phyloP scores from a whole-genome alignment of 164 flowering plant species.

The Liquidambar formosana region DNA sequence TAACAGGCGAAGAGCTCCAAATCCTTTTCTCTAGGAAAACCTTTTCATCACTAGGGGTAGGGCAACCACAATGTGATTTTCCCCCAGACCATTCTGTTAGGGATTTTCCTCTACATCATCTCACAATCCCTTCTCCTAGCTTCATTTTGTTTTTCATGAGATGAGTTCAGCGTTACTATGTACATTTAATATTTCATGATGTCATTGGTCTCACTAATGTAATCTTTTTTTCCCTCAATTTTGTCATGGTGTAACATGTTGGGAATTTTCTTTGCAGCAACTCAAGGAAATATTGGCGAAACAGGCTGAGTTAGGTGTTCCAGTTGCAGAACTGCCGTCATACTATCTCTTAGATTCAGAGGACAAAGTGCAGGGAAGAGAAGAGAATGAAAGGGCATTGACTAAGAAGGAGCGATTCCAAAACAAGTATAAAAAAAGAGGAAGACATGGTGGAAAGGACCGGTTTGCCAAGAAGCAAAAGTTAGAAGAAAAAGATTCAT shows the following conservation, averaged over 20 bases:
- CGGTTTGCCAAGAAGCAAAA: conserved; percentile 43
- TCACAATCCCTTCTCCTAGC: neutral
- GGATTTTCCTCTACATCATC: neutral
- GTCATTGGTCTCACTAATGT: neutral
- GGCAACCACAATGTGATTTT: neutral
- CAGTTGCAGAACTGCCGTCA: conserved; percentile 87
- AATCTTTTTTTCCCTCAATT: neutral
- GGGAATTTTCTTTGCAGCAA: conserved; percentile 53
- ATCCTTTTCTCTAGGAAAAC: neutral
- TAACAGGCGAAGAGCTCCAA: too few relatives aligned
- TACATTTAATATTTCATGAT: neutral
- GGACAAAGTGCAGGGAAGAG: conserved; percentile 24
- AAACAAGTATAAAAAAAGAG: conserved; percentile 51
- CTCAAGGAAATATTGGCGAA: conserved; percentile 82
- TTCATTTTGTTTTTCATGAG: neutral
- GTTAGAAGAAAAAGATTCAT: conserved; percentile 20
- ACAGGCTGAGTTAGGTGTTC: conserved; percentile 91
- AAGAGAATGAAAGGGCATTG: conserved; percentile 16
- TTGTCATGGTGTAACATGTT: neutral
- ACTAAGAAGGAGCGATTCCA: conserved; percentile 41
- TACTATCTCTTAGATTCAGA: conserved; percentile 60
- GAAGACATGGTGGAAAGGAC: conserved; percentile 31
- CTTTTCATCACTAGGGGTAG: neutral
- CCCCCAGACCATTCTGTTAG: neutral
- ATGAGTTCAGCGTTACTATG: neutral